Evolutionary conservation across 1,284 basidiomycete species (phyloP), one percentile per base, ranked within the genome.

Genomic region (Clitocybe nebularis): DNA sequence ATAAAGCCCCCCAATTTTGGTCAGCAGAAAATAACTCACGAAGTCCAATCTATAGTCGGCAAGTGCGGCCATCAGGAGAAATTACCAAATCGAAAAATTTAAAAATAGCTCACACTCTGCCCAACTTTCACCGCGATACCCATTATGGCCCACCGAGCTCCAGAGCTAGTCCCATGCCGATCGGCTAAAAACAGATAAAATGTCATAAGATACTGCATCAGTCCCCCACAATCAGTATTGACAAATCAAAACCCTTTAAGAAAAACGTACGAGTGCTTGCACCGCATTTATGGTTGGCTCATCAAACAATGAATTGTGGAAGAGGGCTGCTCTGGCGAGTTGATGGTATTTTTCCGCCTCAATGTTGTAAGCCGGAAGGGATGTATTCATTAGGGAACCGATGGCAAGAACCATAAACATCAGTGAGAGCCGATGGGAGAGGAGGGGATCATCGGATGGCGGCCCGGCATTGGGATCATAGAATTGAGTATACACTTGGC

Each of bases 291-390:
- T 69, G 0, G 85, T 86, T 4, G 84, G 84, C 44, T 84, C 79
- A 52, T 87, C 81, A 50, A 89, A 81, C 25, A 89, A 72, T 0
- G 77, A 77, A 50, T 75, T 74, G 46, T 82, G 77, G 65, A 86
- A 87, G 8, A 89, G 66, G 1, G 86, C 74, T 0, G 85, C 83
- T 37, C 81, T 74, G 1, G 83, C 80, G 3, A 89, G 65, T 46
- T 87, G 83, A 53, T 88, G 77, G 50, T 84, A 89, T 59, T 84
- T 86, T 60, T 88, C 84, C 1, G 86, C 85, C 43, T 89, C 85
- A 26, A 84, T 60, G 44, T 76, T 84, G 59, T 87, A 88, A 0
- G 84, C 73, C 7, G 75, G 68, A 28, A 80, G 65, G 8, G 71
- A 64, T 5, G 74, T 70, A 52, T 89, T 79, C 75, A 88, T 82